Evolutionary conservation across 345 rosid genomes (phyloP).

Genomic region (Cardamine chenopodiifolia): DNA sequence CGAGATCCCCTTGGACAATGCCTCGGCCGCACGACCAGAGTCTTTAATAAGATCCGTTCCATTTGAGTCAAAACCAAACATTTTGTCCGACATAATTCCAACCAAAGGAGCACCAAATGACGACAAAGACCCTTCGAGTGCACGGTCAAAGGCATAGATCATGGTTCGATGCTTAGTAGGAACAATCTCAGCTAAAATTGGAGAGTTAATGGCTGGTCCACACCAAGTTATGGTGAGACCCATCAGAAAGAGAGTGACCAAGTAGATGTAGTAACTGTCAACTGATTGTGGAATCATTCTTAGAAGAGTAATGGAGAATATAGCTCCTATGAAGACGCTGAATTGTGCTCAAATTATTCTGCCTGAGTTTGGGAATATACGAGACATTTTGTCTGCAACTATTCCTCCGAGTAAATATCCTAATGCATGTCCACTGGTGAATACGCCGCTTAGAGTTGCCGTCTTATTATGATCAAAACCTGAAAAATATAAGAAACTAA

Average conservation of each 20-base stretch:
- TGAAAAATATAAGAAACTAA: constrained; percentile 27
- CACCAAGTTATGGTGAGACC: constrained; percentile 86
- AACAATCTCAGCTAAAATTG: constrained; percentile 87
- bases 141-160: constrained; percentile 94
- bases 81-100: constrained; percentile 76
- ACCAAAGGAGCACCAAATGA: constrained; percentile 88
- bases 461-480: constrained; percentile 75
- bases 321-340: constrained; percentile 84
- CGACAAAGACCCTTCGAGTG: constrained; percentile 85
- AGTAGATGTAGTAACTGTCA: constrained; percentile 58
- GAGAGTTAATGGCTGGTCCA: constrained; percentile 75
- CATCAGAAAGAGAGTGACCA: constrained; percentile 70
- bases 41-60: constrained; percentile 53
- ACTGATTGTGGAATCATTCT: constrained; percentile 67
- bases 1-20: constrained; percentile 75
- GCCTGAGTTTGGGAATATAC: constrained; percentile 63
- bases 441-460: constrained; percentile 66
- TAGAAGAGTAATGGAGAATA: constrained; percentile 75
- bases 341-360: constrained; percentile 91
- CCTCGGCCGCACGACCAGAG: constrained; percentile 59
- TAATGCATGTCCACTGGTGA: constrained; percentile 68
- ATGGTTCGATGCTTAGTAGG: constrained; percentile 81
- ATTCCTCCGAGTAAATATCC: constrained; percentile 78
- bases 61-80: constrained; percentile 69
- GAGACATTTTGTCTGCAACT: constrained; percentile 68